These are phyloP conservation scores for Coemansia sp. DNA, from an alignment of 192 early-diverging fungal genomes.

Conservation along the genomic window DNA sequence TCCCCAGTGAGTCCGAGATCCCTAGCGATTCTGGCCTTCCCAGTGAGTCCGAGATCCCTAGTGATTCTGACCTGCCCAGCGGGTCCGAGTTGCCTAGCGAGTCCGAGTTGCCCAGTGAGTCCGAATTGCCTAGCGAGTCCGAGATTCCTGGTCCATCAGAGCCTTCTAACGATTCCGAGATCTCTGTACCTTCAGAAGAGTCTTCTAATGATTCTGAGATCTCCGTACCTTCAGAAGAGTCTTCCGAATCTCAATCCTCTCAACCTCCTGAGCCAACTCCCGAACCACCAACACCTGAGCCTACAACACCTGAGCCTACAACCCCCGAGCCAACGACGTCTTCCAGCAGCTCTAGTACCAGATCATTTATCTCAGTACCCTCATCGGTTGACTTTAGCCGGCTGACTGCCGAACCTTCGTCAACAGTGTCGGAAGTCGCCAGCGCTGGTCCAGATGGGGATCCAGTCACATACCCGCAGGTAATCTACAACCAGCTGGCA, in stretches of 20 bases:
- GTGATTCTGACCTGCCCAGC: neutral
- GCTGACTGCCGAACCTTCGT: slow-evolving; percentile 20
- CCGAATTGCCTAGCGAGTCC: neutral
- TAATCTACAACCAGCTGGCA: slow-evolving; percentile 36
- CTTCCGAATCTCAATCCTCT: neutral
- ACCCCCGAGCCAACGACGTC: slow-evolving; percentile 1
- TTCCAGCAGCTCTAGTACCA: slow-evolving; percentile 11
- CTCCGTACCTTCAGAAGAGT: neutral
- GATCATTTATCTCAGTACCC: slow-evolving; percentile 33
- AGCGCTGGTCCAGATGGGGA: neutral
- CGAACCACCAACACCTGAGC: neutral
- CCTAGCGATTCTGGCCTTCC: neutral
- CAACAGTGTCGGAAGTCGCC: slow-evolving; percentile 1
- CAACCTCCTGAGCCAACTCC: neutral
- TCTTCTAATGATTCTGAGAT: neutral
- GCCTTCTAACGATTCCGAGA: neutral
- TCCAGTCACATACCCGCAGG: slow-evolving; percentile 14
- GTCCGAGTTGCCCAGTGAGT: neutral
- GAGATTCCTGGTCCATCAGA: neutral
- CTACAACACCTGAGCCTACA: neutral
- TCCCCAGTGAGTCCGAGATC: neutral
- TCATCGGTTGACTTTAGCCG: slow-evolving; percentile 48
- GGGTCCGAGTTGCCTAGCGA: neutral
- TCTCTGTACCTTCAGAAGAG: neutral
- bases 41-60: neutral